Base-by-base conservation (phyloP, 345 rosid genomes). In the Limnanthes douglasii region DNA sequence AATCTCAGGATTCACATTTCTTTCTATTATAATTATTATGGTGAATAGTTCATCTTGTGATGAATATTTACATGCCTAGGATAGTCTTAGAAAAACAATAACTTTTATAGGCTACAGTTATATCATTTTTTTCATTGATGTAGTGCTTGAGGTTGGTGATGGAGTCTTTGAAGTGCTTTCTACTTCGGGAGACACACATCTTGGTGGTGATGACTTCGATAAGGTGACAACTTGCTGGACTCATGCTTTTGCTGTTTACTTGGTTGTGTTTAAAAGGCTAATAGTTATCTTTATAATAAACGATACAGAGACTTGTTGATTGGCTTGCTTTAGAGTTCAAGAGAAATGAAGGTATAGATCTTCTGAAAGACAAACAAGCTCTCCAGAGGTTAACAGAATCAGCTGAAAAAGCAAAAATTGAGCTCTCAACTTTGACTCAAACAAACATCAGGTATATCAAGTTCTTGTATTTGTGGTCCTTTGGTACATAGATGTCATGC, bases 101-200 rank as follows among this genome's bases (percentile, higher is more conserved):
- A n/a, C n/a, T n/a, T n/a, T n/a, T n/a, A n/a, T n/a, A n/a, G n/a
- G n/a, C n/a, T n/a, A n/a, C n/a, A n/a, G n/a, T n/a, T n/a, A n/a
- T n/a, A n/a, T n/a, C n/a, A n/a, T n/a, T n/a, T n/a, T 28, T 8
- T 21, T 11, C 53, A 41, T 15, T n/a, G 9, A 20, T 48, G 34
- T 57, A 88, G 97, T 88, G 39, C 98, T 90, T 34, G 98, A 90
- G 69, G 98, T 90, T 34, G 98, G 98, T 72, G 98, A 84, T 61
- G 98, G 98, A 50, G 98, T 90, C 25, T 90, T 90, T 60, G 98
- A 90, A 59, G 98, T 90, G 55, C 84, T 90, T 5, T 90, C 98
- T 16, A 84, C 98, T 15, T 84, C 98, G 36, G 98, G 98, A 3
- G 98, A 90, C 53, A 90, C 98, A 1, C 95, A 90, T 65, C 62